Evolutionary conservation across 768 basidiomycete species (phyloP), one percentile per base, ranked within the genome.

Genomic region (Mycena olivaceomarginata): DNA sequence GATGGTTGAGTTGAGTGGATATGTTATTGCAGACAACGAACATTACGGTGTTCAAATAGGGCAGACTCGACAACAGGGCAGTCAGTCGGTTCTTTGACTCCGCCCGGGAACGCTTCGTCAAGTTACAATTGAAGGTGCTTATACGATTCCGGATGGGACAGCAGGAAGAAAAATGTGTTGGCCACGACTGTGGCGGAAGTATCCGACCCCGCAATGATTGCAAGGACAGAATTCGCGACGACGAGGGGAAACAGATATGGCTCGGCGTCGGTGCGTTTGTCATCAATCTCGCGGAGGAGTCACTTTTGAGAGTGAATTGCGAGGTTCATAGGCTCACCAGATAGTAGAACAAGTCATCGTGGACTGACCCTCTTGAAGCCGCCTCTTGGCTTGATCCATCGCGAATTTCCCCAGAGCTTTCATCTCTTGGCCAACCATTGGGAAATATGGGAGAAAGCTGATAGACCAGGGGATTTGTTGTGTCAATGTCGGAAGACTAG

Each of bases 391-490:
- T 62, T 76, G 75, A 15, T 71, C 64, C 31, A 60, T 1, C 4
- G 56, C 75, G 13, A 76, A 71, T 67, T 51, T 70, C 2, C 48
- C 69, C 2, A 71, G 39, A 18, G 75, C 64, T 51, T 59, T 53
- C 56, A 41, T 67, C n/a, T 71, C 69, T 60, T 62, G 41, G 10
- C 69, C 69, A 9, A 71, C 22, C 67, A 45, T 64, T 1, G 75
- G 75, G 22, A 71, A 22, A 20, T 59, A 67, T 1, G 37, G 45
- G 4, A 67, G 1, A 22, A 76, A 71, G 13, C 2, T 4, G 37
- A 67, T 53, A 3, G 37, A 48, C 75, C 75, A 76, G 75, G n/a
- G 75, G 12, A 76, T 71, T 5, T 76, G 75, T 48, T 70, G 69
- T 2, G 65, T 64, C 64, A 76, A 18, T 1, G 75, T n/a, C 31